Conservation (phyloP, 441 rosid species). For the Corymbia calophylla region DNA sequence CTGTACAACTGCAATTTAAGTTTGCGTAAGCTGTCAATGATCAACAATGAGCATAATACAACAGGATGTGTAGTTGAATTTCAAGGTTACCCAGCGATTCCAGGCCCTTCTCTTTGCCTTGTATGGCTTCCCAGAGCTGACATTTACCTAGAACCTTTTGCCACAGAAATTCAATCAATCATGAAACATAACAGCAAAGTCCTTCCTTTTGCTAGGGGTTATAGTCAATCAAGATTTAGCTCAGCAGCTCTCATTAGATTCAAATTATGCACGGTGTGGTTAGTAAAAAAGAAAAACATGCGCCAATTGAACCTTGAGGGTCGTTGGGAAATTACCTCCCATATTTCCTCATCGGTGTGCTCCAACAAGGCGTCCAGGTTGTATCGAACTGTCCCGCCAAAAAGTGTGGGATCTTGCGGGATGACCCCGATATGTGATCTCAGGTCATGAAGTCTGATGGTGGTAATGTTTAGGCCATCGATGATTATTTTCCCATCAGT, state of each 20-base stretch:
- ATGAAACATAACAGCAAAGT: background rate
- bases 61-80: background rate
- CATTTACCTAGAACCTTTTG: constrained; percentile 13
- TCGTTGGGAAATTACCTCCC: constrained; percentile 12
- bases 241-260: background rate
- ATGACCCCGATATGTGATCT: constrained; percentile 19
- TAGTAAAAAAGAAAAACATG: background rate
- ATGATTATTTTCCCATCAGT: constrained; percentile 19
- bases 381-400: constrained; percentile 19
- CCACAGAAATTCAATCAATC: background rate
- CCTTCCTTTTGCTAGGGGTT: background rate
- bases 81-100: constrained; percentile 4
- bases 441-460: constrained; percentile 28
- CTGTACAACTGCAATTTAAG: background rate
- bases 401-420: constrained; percentile 35
- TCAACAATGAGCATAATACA: background rate
- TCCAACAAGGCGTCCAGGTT: constrained; percentile 18
- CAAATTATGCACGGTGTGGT: background rate
- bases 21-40: background rate
- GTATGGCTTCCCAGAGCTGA: constrained; percentile 6
- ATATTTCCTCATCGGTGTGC: constrained; percentile 14
- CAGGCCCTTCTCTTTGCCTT: constrained; percentile 7
- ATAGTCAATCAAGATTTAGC: background rate
- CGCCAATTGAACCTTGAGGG: background rate
- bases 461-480: constrained; percentile 18